These are phyloP conservation scores for Microascus cirrosus DNA, from an alignment of 2,329 filamentous ascomycete genomes.

Conservation along the genomic window DNA sequence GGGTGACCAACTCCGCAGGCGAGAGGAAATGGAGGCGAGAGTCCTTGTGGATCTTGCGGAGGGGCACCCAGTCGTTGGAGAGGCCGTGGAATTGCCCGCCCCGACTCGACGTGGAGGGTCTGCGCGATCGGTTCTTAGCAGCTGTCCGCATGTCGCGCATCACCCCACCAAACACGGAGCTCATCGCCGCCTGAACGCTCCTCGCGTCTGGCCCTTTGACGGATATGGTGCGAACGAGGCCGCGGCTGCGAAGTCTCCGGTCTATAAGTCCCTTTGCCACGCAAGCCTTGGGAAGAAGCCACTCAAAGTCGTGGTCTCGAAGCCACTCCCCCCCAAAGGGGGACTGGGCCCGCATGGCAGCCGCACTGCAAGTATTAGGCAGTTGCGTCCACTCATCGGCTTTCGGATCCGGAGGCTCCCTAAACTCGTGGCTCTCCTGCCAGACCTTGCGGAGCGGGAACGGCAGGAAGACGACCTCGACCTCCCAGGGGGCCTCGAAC, in stretches of 20 bases:
- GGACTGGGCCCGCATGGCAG: conserved; percentile 33
- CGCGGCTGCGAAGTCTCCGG: conserved; percentile 62
- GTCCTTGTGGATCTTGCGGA: conserved; percentile 67
- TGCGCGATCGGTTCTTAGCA: conserved; percentile 1
- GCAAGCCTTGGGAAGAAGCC: conserved; percentile 60
- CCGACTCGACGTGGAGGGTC: not conserved
- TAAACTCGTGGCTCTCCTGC: conserved; percentile 38
- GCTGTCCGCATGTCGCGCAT: conserved; percentile 26
- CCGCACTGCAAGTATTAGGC: conserved; percentile 33
- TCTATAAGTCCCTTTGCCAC: conserved; percentile 51
- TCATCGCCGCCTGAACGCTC: conserved; percentile 55
- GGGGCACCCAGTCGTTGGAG: conserved; percentile 58
- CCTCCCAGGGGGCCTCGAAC: conserved; percentile 52
- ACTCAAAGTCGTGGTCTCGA: conserved; percentile 38
- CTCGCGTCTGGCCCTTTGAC: conserved; percentile 53
- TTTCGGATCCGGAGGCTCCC: conserved; percentile 17
- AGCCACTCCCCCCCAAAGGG: conserved; percentile 36
- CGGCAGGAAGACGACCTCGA: conserved; percentile 67
- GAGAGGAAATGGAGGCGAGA: conserved; percentile 60
- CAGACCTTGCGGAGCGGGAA: conserved; percentile 50
- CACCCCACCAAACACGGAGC: conserved; percentile 48
- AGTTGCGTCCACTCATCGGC: conserved; percentile 45
- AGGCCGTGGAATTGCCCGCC: conserved; percentile 42
- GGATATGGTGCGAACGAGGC: conserved; percentile 53
- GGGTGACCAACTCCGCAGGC: conserved; percentile 61